These are phyloP conservation scores for Calonectria henricotiae DNA, from an alignment of 2,329 filamentous ascomycete genomes.

Conservation along the genomic window DNA sequence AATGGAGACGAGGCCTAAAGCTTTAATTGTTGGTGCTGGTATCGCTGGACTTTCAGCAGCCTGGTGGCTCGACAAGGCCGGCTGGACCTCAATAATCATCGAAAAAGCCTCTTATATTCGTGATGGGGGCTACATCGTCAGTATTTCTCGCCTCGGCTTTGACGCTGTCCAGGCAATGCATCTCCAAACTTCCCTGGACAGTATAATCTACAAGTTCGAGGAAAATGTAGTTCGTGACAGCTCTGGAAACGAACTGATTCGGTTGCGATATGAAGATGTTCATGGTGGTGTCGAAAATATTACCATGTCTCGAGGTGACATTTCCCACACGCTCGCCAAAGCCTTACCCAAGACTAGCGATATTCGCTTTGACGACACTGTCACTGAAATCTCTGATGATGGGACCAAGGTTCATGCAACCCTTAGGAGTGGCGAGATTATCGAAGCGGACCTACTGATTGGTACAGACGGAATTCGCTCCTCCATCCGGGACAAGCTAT, in stretches of 20 bases:
- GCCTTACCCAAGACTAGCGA: background rate
- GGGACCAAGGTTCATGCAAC: conserved; percentile 21
- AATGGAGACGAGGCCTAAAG: conserved; percentile 64
- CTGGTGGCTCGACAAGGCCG: conserved; percentile 28
- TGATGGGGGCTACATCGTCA: conserved; percentile 22
- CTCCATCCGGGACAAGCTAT: conserved; percentile 10
- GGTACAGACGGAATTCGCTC: conserved; percentile 30
- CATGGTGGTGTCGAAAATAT: conserved; percentile 2
- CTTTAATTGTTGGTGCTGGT: conserved; percentile 23
- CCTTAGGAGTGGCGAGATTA: conserved; percentile 24
- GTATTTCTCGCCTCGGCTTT: background rate
- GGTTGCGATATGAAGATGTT: conserved; percentile 11
- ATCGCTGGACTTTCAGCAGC: conserved; percentile 23
- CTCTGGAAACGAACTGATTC: background rate
- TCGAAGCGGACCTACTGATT: conserved; percentile 31
- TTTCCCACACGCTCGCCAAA: conserved; percentile 14
- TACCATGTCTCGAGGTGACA: conserved; percentile 10
- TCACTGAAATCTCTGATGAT: conserved; percentile 5
- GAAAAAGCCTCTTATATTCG: conserved; percentile 10
- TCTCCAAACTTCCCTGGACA: background rate
- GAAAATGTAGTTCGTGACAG: conserved; percentile 11
- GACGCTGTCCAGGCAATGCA: conserved; percentile 17
- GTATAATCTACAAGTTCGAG: conserved; percentile 1
- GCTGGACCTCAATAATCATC: conserved; percentile 21
- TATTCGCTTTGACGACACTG: conserved; percentile 12